Evolutionary conservation across 148 eudicot species (phyloP).

Genomic region (Heliosperma pusillum): DNA sequence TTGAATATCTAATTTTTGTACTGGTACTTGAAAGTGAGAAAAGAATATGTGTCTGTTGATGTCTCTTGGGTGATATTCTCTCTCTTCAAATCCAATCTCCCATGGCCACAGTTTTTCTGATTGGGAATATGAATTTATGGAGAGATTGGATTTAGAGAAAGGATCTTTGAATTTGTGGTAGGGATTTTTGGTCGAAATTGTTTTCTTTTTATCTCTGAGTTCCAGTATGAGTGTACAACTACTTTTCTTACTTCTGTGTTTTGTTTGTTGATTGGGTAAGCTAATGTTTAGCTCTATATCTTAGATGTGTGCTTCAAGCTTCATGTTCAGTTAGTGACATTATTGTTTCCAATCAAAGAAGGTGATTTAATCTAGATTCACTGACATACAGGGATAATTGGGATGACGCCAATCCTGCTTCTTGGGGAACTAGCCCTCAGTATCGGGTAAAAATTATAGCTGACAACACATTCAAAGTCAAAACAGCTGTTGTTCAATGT

Average conservation of each 20-base stretch:
- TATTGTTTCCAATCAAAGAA: not conserved
- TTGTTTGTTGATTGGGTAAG: not conserved
- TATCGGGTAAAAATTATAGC: constrained; percentile 57
- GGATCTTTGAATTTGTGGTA: no score
- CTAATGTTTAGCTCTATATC: not conserved
- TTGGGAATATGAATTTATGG: not conserved
- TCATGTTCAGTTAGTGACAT: not conserved
- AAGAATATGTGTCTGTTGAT: not conserved
- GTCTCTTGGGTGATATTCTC: not conserved
- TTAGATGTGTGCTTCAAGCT: not conserved
- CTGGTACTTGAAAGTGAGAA: not conserved
- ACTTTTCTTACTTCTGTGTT: not conserved
- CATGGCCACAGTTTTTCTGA: not conserved
- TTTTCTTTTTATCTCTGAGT: not conserved
- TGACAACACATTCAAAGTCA: not conserved
- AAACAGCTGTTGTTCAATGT: constrained; percentile 5
- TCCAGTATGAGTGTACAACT: not conserved
- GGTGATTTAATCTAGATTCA: not conserved
- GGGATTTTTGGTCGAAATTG: not conserved
- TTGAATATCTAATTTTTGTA: not conserved
- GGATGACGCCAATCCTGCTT: constrained; percentile 96
- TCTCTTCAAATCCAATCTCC: not conserved
- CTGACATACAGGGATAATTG: constrained; percentile 69
- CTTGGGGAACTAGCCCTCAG: constrained; percentile 95
- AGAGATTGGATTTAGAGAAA: no score